Evolutionary conservation across 768 basidiomycete species (phyloP).

Genomic region (Panaeolus cyanescens): DNA sequence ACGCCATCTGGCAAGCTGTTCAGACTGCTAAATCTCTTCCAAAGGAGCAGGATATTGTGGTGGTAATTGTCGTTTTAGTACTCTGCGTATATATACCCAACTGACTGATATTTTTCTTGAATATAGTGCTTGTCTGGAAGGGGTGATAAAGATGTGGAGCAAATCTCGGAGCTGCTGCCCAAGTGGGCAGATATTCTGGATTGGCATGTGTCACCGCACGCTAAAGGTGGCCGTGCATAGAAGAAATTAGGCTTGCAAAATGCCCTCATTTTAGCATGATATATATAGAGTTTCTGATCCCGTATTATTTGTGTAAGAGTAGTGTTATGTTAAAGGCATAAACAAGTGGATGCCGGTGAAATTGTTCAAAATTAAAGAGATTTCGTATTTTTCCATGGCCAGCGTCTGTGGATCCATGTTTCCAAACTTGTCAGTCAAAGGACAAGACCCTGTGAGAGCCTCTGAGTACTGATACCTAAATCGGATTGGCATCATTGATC

Average conservation of each 20-base stretch:
- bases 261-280: constrained; percentile 2
- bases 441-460: constrained; percentile 7
- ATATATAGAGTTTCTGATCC: background rate
- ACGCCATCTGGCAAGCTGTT: constrained; percentile 94
- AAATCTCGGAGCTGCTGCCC: constrained; percentile 91
- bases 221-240: constrained; percentile 8
- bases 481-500: constrained; percentile 20
- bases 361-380: no score
- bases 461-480: constrained; percentile 11
- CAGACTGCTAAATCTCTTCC: constrained; percentile 82
- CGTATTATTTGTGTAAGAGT: constrained; percentile 9
- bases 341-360: no score
- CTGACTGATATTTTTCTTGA: background rate
- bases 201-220: constrained; percentile 75
- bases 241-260: background rate
- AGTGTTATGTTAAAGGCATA: no score
- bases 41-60: constrained; percentile 85
- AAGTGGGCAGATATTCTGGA: constrained; percentile 94
- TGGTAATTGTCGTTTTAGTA: constrained; percentile 56
- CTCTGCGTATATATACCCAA: background rate
- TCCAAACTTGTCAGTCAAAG: background rate
- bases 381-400: no score
- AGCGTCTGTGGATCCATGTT: background rate
- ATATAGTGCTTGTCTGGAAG: constrained; percentile 87
- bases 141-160: constrained; percentile 97